Conservation (phyloP, 139 green algal species). For the Tetradesmus obliquus region DNA sequence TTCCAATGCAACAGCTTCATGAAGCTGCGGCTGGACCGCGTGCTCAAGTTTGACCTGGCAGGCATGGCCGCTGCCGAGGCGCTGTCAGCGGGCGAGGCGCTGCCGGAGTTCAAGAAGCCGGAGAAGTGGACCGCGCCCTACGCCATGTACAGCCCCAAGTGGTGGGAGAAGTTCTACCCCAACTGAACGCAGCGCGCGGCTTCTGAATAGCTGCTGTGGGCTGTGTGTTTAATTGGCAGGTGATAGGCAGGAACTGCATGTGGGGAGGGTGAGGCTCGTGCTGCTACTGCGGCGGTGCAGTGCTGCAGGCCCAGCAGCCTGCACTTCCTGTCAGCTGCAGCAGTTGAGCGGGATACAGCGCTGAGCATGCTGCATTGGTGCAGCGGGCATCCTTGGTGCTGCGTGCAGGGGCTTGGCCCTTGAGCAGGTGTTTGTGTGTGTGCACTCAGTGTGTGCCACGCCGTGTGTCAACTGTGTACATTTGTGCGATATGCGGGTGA, state of each 20-base stretch:
- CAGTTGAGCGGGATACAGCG: neutral
- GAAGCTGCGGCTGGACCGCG: slow-evolving; percentile 92
- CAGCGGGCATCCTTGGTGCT: neutral
- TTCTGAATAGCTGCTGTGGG: neutral
- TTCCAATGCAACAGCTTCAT: slow-evolving; percentile 83
- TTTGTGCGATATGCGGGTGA: neutral
- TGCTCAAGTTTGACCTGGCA: slow-evolving; percentile 82
- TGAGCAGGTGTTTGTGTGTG: neutral
- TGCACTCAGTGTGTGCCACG: neutral
- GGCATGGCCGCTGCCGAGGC: slow-evolving; percentile 67
- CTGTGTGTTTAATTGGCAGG: neutral
- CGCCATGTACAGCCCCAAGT: slow-evolving; percentile 73
- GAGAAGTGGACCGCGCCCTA: slow-evolving; percentile 91
- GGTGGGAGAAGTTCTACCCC: slow-evolving; percentile 76
- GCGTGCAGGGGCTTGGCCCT: neutral
- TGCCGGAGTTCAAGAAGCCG: slow-evolving; percentile 77
- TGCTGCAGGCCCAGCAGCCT: neutral
- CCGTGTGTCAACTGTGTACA: neutral
- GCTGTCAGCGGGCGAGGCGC: slow-evolving; percentile 59
- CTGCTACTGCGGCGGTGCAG: neutral
- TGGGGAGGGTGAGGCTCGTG: neutral
- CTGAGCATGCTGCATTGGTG: neutral
- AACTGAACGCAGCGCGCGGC: neutral
- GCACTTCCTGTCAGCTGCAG: neutral
- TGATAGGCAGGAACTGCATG: neutral